Evolutionary conservation across 2,329 filamentous ascomycete genomes (phyloP), one percentile per base, ranked within the genome.

Genomic region (Harringtonia aguacate): DNA sequence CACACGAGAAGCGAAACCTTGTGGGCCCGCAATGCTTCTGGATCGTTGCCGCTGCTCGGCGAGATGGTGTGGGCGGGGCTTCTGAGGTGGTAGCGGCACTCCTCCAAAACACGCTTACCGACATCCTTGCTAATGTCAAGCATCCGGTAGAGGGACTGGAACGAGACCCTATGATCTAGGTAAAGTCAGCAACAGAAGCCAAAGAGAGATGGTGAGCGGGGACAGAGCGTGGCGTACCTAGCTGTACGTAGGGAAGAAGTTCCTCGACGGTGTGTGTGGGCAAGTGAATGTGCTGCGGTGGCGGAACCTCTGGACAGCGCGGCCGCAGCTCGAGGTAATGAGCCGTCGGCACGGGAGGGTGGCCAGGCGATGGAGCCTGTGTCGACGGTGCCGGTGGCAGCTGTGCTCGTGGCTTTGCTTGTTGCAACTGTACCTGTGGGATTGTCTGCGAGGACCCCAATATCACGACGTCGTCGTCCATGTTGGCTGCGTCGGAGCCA

Each of bases 321-420:
- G 48, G 50, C 21, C 50, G 50, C 31, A 52, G 41, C 29, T 52
- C 50, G 28, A 44, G 48, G 36, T 48, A 39, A 24, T 50, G 48
- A 1, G 47, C 28, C 8, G 42, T 36, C 5, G 39, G 39, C 6
- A 9, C n/a, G 15, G 15, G 17, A 34, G 18, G 10, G 18, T 14
- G 22, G 8, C 12, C 17, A 22, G 18, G n/a, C 21, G 10, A 8
- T 31, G 15, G 21, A 28, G 36, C 5, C 4, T 12, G 21, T 27
- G 10, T 36, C 8, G 29, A 15, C 31, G 24, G 27, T 36, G 18
- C 10, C 13, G 9, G 35, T 5, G 8, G 6, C 35, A 15, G 14
- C 14, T 10, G 17, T 15, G 14, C 15, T 36, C 18, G 17, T 36
- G 17, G n/a, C n/a, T n/a, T n/a, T n/a, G n/a, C n/a, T n/a, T n/a